Percentiles rank a stretch among this genome's conserved stretches.
Conservation (phyloP, 192 early-diverging fungal genomes). For the Globomyces pollinis-pini region DNA sequence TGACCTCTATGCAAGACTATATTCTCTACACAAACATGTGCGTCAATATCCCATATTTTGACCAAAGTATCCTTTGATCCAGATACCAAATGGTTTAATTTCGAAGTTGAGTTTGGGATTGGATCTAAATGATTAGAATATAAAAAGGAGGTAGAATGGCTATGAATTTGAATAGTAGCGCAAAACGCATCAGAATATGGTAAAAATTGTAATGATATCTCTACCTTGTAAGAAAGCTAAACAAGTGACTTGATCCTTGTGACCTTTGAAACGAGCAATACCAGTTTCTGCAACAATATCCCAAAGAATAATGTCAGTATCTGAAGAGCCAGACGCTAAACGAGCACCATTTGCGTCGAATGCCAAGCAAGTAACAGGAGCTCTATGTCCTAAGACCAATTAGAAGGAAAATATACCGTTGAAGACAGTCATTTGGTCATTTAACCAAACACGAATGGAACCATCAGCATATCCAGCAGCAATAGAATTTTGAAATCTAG, state of each 20-base stretch:
- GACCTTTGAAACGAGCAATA: conserved; percentile 79
- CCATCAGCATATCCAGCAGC: conserved; percentile 94
- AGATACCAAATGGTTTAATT: conserved; percentile 65
- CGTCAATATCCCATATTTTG: conserved; percentile 94
- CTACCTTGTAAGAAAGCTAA: conserved; percentile 51
- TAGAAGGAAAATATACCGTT: no score
- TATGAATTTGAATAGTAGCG: no score
- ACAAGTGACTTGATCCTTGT: conserved; percentile 89
- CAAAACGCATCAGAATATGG: no score
- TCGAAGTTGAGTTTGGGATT: background rate
- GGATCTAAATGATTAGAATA: background rate
- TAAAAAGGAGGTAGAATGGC: no score
- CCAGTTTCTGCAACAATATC: conserved; percentile 87
- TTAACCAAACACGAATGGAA: conserved; percentile 83
- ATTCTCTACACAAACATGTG: conserved; percentile 91
- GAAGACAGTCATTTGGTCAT: conserved; percentile 51
- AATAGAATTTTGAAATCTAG: conserved; percentile 56
- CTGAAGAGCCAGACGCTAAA: conserved; percentile 83
- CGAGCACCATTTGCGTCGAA: conserved; percentile 75
- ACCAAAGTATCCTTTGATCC: conserved; percentile 91
- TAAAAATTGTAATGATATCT: no score
- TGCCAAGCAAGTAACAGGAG: conserved; percentile 71
- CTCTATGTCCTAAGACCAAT: no score
- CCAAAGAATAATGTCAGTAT: conserved; percentile 95
- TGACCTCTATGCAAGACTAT: conserved; percentile 87